A percentile compares a stretch with the other conserved stretches of the same genome.
Evolutionary conservation across 2,329 filamentous ascomycete genomes (phyloP).

Genomic region (Microdochium bolleyi): DNA sequence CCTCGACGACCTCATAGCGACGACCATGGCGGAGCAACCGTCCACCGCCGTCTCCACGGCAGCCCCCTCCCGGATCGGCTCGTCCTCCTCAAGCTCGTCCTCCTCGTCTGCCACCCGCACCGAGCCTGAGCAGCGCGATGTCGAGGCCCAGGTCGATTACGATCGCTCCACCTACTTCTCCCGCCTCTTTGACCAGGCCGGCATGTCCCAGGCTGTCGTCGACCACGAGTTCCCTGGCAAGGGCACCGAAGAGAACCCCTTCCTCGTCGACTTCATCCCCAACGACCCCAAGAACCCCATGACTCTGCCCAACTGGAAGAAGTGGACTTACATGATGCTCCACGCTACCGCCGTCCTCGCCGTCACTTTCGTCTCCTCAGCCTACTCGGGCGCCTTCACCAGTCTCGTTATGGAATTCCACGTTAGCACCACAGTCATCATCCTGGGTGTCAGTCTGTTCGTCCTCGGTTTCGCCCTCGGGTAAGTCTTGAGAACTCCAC

Average conservation of each 20-base stretch:
- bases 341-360: slow-evolving; percentile 60
- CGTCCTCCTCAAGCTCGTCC: slow-evolving; percentile 7
- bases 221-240: slow-evolving; percentile 47
- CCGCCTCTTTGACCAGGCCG: slow-evolving; percentile 48
- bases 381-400: slow-evolving; percentile 50
- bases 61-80: background rate
- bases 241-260: slow-evolving; percentile 61
- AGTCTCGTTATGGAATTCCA: slow-evolving; percentile 48
- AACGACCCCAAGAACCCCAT: slow-evolving; percentile 62
- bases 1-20: background rate
- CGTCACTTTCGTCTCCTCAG: slow-evolving; percentile 62
- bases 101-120: slow-evolving; percentile 23
- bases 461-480: slow-evolving; percentile 46
- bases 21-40: background rate
- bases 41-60: background rate
- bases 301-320: slow-evolving; percentile 44
- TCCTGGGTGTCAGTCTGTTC: slow-evolving; percentile 46
- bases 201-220: slow-evolving; percentile 48
- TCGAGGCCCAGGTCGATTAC: slow-evolving; percentile 28
- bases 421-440: slow-evolving; percentile 36
- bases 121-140: slow-evolving; percentile 21
- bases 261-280: slow-evolving; percentile 58
- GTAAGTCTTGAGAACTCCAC: too few relatives aligned
- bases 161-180: slow-evolving; percentile 36
- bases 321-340: slow-evolving; percentile 58